These are phyloP conservation scores for Adansonia grandidieri DNA, from an alignment of 441 rosid genomes.

Conservation along the genomic window DNA sequence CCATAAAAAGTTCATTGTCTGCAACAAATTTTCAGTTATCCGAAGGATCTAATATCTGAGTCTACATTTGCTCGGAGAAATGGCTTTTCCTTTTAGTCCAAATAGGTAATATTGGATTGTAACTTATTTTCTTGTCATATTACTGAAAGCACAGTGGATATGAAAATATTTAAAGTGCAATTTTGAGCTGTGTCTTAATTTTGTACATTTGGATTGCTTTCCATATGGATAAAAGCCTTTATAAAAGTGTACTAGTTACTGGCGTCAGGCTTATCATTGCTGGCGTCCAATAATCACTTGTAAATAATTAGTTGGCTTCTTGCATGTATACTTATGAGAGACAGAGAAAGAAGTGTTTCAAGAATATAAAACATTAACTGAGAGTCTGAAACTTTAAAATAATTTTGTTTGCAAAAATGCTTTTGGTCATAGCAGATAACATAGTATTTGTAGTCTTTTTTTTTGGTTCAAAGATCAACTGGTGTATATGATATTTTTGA, in stretches of 20 bases:
- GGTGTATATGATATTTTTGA: not conserved
- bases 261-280: not conserved
- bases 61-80: slow-evolving; percentile 18
- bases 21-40: not conserved
- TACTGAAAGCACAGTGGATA: not conserved
- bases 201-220: not conserved
- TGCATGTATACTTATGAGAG: not conserved
- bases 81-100: slow-evolving; percentile 1
- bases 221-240: not conserved
- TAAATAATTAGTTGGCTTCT: not conserved
- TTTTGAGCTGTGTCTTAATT: not conserved
- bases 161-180: not conserved
- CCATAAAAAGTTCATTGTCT: slow-evolving; percentile 41
- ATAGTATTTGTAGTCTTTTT: not conserved
- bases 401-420: not conserved
- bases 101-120: not conserved
- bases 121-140: slow-evolving; percentile 14
- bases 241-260: not conserved
- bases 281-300: not conserved
- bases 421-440: not conserved
- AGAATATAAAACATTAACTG: not conserved
- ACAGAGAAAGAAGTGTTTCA: not conserved
- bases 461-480: not conserved
- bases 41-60: not conserved
- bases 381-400: too few species aligned